Base-by-base conservation (phyloP, 2,329 filamentous ascomycete species). In the Ceratocystis albifundus region DNA sequence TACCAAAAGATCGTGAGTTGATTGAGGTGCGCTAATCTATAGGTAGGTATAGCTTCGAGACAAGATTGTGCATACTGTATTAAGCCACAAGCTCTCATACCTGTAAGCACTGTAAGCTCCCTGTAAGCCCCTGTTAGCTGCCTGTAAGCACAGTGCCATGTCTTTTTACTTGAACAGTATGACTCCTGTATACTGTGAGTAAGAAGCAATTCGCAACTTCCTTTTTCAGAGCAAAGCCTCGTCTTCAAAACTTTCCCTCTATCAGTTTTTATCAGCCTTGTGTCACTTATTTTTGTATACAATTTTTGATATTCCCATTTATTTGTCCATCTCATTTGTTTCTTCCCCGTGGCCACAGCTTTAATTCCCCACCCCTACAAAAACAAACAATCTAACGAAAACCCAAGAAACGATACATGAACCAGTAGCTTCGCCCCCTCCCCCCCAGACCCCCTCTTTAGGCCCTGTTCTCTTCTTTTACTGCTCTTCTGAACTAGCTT, bases 391-490 rank as follows among this genome's bases (percentile, higher is more conserved):
- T 25, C 8, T 0, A 36, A 55, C 50, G 36, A 41, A 25, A 46
- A 28, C 20, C 62, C 53, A 41, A 28, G 15, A 17, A 32, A 32
- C 53, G 30, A 36, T 4, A 30, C 28, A 59, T n/a, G n/a, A n/a
- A 53, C 10, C 20, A 59, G 55, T 4, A 41, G 36, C 36, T 8
- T 36, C 55, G 55, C 55, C 55, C 22, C 28, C 36, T 8, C 20
- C 55, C 28, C 55, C 55, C 22, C 28, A 30, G 55, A 36, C 55
- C 55, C 55, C 55, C 55, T 59, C 55, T 59, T 59, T 59, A 41
- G 36, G 36, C 36, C 10, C 36, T 41, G 36, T 12, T 41, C 36
- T 41, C 12, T 15, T 41, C 36, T 41, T 41, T 41, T 41, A 41
- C 36, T 12, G 36, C 36, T 12, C 36, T 41, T 41, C 36, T 41